Evolutionary conservation across 1,284 basidiomycete species (phyloP), one percentile per base, ranked within the genome.

Genomic region (Polyporus tsugae): DNA sequence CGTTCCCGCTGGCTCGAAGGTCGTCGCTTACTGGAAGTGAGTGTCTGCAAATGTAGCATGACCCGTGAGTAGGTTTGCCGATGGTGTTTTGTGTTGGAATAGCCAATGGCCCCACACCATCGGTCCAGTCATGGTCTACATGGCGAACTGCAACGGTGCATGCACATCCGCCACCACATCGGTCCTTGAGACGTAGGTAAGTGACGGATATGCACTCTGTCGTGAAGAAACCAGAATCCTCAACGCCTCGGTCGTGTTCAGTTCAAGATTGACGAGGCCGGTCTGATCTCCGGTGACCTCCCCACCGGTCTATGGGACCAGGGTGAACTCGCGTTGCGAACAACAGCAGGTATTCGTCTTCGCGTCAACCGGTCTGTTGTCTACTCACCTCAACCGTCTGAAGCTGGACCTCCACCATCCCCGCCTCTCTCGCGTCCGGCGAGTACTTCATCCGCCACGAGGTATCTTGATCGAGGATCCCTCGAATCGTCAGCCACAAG

Each of bases 11-110:
- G 84, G 84, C 53, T 79, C 81, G 33, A 73, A 78, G 44, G 79
- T 85, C 70, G 80, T 78, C 4, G 84, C 84, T 25, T 83, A 81
- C 74, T 85, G 83, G 83, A 80, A 77, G 71, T 74, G 63, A 65
- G 60, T 68, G 22, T 13, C 4, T 22, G 19, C 17, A 38, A 25
- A 38, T n/a, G 7, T 11, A 41, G 3, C 38, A 22, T 38, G 0
- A 17, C 13, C 58, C 2, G 3, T 29, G 19, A 22, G 35, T 3
- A 10, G 10, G 22, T 13, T 25, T 60, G 58, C 22, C 42, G 58
- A 60, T 10, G 38, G 58, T 3, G 5, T 25, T 25, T 2, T 52
- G 4, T 22, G 46, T 44, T 25, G 10, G 70, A 61, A 58, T 33
- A 72, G 66, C 72, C 75, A 65, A 69, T 82, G 77, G 81, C 79